These are phyloP conservation scores for Postia placenta DNA, from an alignment of 768 basidiomycete genomes.

Conservation along the genomic window DNA sequence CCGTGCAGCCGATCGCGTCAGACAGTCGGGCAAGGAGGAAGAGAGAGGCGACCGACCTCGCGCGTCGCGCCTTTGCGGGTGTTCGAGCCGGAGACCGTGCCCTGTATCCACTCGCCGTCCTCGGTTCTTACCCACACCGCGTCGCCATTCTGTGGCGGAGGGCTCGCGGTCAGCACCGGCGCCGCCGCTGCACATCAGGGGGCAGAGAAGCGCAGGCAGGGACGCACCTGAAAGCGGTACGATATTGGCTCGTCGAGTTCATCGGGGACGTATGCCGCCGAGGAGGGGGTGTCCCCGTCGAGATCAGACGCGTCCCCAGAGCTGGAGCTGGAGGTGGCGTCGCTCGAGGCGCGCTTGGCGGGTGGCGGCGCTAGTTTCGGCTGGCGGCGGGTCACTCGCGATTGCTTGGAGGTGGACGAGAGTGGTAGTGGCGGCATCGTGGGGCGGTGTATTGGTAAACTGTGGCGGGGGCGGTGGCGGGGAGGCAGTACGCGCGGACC, in stretches of 20 bases:
- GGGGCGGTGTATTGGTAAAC: too few species aligned
- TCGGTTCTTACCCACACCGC: constrained; percentile 46
- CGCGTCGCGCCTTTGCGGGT: constrained; percentile 41
- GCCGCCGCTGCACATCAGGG: not conserved
- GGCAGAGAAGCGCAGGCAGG: not conserved
- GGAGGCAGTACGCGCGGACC: too few species aligned
- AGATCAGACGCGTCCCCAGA: constrained; percentile 5
- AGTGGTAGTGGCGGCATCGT: not conserved
- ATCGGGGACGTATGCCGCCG: constrained; percentile 3
- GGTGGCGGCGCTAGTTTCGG: not conserved
- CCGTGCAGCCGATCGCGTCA: not conserved
- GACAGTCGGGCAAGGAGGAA: not conserved
- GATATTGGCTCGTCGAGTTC: constrained; percentile 10
- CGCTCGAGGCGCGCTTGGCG: not conserved
- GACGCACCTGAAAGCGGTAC: not conserved
- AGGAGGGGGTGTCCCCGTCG: not conserved
- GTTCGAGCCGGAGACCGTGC: constrained; percentile 40
- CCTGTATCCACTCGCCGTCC: constrained; percentile 45
- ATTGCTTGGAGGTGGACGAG: not conserved
- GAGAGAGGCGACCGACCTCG: constrained; percentile 29
- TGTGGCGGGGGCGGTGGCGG: too few species aligned
- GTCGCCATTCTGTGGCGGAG: constrained; percentile 34
- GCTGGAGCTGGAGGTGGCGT: constrained; percentile 7
- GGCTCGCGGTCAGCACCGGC: not conserved
- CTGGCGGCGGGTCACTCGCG: not conserved